These are phyloP conservation scores for Podaxis rugospora DNA, from an alignment of 768 basidiomycete genomes.

Conservation along the genomic window DNA sequence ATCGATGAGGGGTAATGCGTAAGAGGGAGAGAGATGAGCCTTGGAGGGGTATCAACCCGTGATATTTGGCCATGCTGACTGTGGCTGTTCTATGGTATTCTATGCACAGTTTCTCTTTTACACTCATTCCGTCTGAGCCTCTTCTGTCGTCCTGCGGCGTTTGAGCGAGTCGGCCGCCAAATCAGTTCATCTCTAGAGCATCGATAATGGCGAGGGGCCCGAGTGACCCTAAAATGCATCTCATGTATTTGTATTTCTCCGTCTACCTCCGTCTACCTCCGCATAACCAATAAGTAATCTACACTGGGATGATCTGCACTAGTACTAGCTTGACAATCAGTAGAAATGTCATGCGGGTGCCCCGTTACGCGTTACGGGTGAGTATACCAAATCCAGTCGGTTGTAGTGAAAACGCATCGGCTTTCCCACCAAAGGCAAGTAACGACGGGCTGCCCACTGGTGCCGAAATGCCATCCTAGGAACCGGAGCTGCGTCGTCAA, in stretches of 20 bases:
- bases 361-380: constrained; percentile 37
- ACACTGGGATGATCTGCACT: constrained; percentile 27
- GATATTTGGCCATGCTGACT: neutral
- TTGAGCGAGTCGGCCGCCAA: neutral
- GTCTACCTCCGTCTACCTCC: constrained; percentile 9
- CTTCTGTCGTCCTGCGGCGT: constrained; percentile 1
- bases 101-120: neutral
- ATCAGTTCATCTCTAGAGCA: neutral
- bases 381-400: constrained; percentile 37
- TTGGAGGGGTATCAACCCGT: neutral
- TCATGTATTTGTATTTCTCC: constrained; percentile 8
- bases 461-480: constrained; percentile 22
- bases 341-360: constrained; percentile 35
- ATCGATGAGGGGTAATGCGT: neutral
- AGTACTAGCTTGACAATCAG: constrained; percentile 33
- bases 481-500: neutral
- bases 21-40: neutral
- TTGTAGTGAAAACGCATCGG: constrained; percentile 39
- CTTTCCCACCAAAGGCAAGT: constrained; percentile 34
- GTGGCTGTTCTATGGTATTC: neutral
- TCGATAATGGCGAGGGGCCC: neutral
- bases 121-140: neutral
- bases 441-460: constrained; percentile 25
- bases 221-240: neutral
- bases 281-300: neutral